A percentile compares a stretch with the other conserved stretches of the same genome.
Evolutionary conservation across 1,139 yeast species (phyloP).

Genomic region (Blastobotrys serpentis): DNA sequence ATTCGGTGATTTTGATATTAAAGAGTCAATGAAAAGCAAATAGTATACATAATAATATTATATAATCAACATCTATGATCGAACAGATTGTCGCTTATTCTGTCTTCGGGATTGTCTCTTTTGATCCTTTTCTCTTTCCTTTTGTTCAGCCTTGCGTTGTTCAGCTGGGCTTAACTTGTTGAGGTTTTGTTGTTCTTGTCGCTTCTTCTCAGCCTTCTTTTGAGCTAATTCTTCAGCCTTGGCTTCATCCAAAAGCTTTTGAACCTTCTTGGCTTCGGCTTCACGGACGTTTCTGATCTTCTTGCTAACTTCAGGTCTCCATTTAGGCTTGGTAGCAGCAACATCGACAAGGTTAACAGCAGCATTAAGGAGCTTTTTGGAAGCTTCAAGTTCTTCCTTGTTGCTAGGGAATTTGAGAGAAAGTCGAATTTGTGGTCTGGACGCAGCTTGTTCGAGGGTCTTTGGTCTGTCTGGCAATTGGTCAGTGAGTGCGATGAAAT

Average conservation of each 20-base stretch:
- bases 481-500: slow-evolving; percentile 78
- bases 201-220: slow-evolving; percentile 67
- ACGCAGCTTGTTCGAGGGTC: slow-evolving; percentile 48
- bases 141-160: slow-evolving; percentile 70
- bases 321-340: slow-evolving; percentile 46
- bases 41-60: neutral
- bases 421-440: slow-evolving; percentile 56
- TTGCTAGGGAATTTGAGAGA: slow-evolving; percentile 51
- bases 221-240: slow-evolving; percentile 68
- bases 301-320: slow-evolving; percentile 64
- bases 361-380: slow-evolving; percentile 51
- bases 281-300: slow-evolving; percentile 77
- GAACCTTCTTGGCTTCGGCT: slow-evolving; percentile 58
- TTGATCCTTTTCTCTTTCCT: slow-evolving; percentile 58
- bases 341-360: slow-evolving; percentile 55
- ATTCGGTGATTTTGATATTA: slow-evolving; percentile 82
- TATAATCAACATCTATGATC: neutral
- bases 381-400: slow-evolving; percentile 47
- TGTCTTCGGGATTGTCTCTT: slow-evolving; percentile 43
- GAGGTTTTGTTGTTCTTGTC: slow-evolving; percentile 53
- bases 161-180: slow-evolving; percentile 58
- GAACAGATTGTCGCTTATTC: slow-evolving; percentile 11
- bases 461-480: slow-evolving; percentile 68
- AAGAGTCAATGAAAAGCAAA: slow-evolving; percentile 21
- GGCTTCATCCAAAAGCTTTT: slow-evolving; percentile 56